Conservation (phyloP, 345 rosid genomes). For the Barbarea vulgaris region DNA sequence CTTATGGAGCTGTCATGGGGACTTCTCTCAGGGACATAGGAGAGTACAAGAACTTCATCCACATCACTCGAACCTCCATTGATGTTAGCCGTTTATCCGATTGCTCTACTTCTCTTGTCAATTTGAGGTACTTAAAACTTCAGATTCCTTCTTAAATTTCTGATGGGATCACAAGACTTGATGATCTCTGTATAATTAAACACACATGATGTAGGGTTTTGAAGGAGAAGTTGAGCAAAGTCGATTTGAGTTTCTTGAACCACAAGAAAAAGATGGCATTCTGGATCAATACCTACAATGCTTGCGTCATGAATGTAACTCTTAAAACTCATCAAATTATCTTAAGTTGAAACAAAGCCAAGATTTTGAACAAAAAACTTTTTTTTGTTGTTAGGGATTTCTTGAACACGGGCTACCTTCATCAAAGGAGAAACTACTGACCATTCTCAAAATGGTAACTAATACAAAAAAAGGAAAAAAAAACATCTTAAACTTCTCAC, state of each 20-base stretch:
- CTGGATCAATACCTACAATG: slow-evolving; percentile 91
- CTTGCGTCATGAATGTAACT: slow-evolving; percentile 92
- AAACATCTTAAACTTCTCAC: neutral
- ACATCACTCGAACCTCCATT: slow-evolving; percentile 62
- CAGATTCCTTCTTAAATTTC: neutral
- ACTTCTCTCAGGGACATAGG: slow-evolving; percentile 72
- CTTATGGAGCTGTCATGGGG: slow-evolving; percentile 69
- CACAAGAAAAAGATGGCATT: slow-evolving; percentile 94
- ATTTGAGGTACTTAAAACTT: slow-evolving; percentile 23
- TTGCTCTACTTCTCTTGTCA: slow-evolving; percentile 46
- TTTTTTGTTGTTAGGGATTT: slow-evolving; percentile 61
- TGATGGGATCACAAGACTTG: neutral
- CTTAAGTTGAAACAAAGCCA: neutral
- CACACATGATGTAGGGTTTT: slow-evolving; percentile 51
- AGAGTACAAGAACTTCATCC: slow-evolving; percentile 78
- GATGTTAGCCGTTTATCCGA: slow-evolving; percentile 56
- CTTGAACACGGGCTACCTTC: slow-evolving; percentile 90
- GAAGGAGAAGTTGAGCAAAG: slow-evolving; percentile 61
- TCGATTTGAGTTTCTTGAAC: slow-evolving; percentile 72
- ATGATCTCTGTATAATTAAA: neutral
- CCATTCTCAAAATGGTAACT: slow-evolving; percentile 77
- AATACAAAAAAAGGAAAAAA: neutral
- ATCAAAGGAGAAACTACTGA: slow-evolving; percentile 68
- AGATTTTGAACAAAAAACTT: neutral
- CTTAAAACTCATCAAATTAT: slow-evolving; percentile 42